Evolutionary conservation across 306 rosid species (phyloP), one percentile per base, ranked within the genome.

Genomic region (Dryas drummondii): DNA sequence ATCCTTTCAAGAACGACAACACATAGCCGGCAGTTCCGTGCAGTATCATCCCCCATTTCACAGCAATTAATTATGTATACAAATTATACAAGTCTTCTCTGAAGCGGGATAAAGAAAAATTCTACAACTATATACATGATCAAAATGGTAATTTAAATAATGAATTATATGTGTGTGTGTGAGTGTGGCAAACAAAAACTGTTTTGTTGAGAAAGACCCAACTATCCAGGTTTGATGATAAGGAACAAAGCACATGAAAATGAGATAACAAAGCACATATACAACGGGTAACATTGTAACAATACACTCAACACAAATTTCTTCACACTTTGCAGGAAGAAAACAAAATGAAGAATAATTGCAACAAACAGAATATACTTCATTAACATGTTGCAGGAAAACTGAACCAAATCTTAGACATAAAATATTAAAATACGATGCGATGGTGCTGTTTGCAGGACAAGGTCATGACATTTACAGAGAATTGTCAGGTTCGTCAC

Each of bases 1-100:
- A 52, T 66, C 47, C 7, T 27, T n/a, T 45, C 7, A 51, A 44
- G 56, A 76, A 14, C 3, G 55, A 76, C 75, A 10, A 70, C 59
- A 58, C 47, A 22, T 0, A 22, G 11, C 3, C 5, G 45, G 58
- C 52, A 49, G n/a, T 72, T 67, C 70, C 66, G 74, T 70, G 74
- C 15, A n/a, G 27, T 17, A 62, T 48, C 53, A 37, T 73, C 5
- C 8, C 61, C 65, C 73, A 2, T 71, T 52, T 49, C 49, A 32
- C 19, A 47, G 32, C 63, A 5, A 6, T 48, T 56, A 40, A 10
- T 22, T 22, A 22, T 22, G 22, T 22, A 22, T 22, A 22, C 22
- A 22, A 22, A 0, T n/a, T n/a, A n/a, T 22, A 22, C 22, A 22
- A 22, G 0, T 22, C 22, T 22, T 22, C 22, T 22, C 22, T 22